Percentiles rank a stretch among this genome's conserved stretches.
Conservation (phyloP, 106 monocot genomes). For the Dioscorea zingiberensis region DNA sequence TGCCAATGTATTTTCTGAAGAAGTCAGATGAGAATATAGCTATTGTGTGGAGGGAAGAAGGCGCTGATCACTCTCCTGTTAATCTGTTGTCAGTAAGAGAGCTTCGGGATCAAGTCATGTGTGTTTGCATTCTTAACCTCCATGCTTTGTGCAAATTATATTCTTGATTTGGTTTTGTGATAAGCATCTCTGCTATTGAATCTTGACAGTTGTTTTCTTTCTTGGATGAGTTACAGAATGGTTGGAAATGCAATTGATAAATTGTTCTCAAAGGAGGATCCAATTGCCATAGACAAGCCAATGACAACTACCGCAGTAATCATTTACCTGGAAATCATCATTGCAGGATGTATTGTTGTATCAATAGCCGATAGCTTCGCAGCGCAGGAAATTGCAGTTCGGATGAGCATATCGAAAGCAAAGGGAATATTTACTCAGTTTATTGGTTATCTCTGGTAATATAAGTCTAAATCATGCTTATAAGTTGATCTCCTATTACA, state of each 20-base stretch:
- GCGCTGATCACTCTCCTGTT: conserved; percentile 51
- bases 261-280: conserved; percentile 72
- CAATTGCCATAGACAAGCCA: conserved; percentile 96
- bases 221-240: conserved; percentile 26
- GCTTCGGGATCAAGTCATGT: conserved; percentile 86
- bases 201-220: neutral
- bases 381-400: conserved; percentile 70
- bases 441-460: neutral
- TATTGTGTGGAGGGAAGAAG: conserved; percentile 88
- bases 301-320: conserved; percentile 88
- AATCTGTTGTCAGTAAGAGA: conserved; percentile 62
- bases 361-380: conserved; percentile 97
- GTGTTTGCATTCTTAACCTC: conserved; percentile 5
- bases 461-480: too few species aligned
- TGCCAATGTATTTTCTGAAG: conserved; percentile 41
- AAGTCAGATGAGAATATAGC: conserved; percentile 63
- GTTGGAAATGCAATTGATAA: conserved; percentile 78
- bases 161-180: too few species aligned
- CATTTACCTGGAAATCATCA: conserved; percentile 82
- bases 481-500: too few species aligned
- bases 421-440: conserved; percentile 97
- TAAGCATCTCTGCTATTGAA: too few species aligned
- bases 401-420: conserved; percentile 71
- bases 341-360: conserved; percentile 86
- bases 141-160: neutral